Percentiles rank a stretch among this genome's conserved stretches.
Evolutionary conservation across 371 early-diverging fungal genomes (phyloP).

Genomic region (Lichtheimia corymbifera): DNA sequence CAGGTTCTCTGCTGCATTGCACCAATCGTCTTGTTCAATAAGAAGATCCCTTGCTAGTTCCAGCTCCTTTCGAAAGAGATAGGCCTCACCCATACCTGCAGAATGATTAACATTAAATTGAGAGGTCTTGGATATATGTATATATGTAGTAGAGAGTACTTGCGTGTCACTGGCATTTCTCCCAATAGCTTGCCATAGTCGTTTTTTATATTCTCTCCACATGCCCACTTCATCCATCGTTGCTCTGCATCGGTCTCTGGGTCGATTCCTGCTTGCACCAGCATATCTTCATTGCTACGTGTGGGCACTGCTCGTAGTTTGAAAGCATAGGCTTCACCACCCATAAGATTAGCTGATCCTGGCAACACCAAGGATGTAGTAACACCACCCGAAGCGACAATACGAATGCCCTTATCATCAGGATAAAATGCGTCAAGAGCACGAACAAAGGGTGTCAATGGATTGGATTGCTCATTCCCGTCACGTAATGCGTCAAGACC

Average conservation of each 20-base stretch:
- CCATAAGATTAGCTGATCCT: conserved; percentile 75
- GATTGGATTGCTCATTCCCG: conserved; percentile 66
- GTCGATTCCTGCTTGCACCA: conserved; percentile 54
- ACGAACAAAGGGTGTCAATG: conserved; percentile 59
- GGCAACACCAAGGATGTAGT: conserved; percentile 74
- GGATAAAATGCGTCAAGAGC: conserved; percentile 63
- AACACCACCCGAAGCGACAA: conserved; percentile 74
- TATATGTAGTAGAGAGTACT: too few relatives aligned
- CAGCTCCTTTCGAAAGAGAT: conserved; percentile 66
- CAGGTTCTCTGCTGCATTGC: conserved; percentile 50
- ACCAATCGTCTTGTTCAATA: conserved; percentile 79
- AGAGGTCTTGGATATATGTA: background rate
- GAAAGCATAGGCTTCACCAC: conserved; percentile 72
- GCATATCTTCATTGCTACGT: conserved; percentile 64
- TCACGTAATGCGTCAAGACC: conserved; percentile 51
- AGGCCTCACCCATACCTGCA: conserved; percentile 73
- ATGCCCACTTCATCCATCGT: conserved; percentile 82
- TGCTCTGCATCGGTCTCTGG: conserved; percentile 33
- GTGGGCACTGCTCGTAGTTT: conserved; percentile 57
- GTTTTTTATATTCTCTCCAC: conserved; percentile 67
- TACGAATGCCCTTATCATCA: conserved; percentile 60
- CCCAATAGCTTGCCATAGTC: conserved; percentile 17
- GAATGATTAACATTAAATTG: conserved; percentile 32
- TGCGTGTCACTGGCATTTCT: conserved; percentile 39
- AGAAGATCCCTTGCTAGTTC: conserved; percentile 56